phyloP scores from a whole-genome alignment of 208 protist species.

The Wallacemonas rigidus region DNA sequence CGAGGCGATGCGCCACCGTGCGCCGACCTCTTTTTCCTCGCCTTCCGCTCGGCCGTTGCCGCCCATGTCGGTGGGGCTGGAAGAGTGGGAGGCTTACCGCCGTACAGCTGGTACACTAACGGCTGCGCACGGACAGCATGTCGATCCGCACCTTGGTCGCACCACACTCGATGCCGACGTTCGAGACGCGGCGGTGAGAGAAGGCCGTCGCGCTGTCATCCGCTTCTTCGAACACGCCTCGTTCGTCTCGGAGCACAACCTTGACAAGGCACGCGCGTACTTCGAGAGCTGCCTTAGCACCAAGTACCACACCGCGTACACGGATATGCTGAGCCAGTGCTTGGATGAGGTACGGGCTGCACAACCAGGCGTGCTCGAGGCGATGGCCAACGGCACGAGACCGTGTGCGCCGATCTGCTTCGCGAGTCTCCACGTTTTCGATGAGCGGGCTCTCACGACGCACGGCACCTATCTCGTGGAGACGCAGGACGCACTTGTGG shows the following conservation, averaged over 20 bases:
- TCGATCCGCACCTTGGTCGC: neutral
- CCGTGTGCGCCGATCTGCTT: slow-evolving; percentile 30
- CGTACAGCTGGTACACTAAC: slow-evolving; percentile 9
- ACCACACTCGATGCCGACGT: slow-evolving; percentile 31
- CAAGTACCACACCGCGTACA: slow-evolving; percentile 53
- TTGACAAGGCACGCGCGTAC: slow-evolving; percentile 21
- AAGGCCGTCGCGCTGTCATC: slow-evolving; percentile 43
- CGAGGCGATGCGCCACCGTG: slow-evolving; percentile 5
- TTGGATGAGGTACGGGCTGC: slow-evolving; percentile 22
- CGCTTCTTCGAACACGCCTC: slow-evolving; percentile 57
- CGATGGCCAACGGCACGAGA: neutral
- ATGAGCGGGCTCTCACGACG: slow-evolving; percentile 11
- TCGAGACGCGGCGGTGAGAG: slow-evolving; percentile 18
- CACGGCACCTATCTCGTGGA: slow-evolving; percentile 42
- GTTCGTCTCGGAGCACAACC: slow-evolving; percentile 28
- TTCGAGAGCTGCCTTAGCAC: slow-evolving; percentile 51
- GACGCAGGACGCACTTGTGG: slow-evolving; percentile 52
- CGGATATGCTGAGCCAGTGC: slow-evolving; percentile 28
- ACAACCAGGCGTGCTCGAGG: slow-evolving; percentile 2
- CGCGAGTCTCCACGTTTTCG: slow-evolving; percentile 22
- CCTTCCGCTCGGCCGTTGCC: slow-evolving; percentile 9
- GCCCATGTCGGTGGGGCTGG: slow-evolving; percentile 33
- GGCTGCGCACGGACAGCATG: slow-evolving; percentile 7
- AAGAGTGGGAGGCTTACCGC: slow-evolving; percentile 55
- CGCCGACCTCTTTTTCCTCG: neutral